A percentile compares a stretch with the other conserved stretches of the same genome.
These are phyloP conservation scores for Aspergillus eucalypticola DNA, from an alignment of 2,329 filamentous ascomycete genomes.

Conservation along the genomic window DNA sequence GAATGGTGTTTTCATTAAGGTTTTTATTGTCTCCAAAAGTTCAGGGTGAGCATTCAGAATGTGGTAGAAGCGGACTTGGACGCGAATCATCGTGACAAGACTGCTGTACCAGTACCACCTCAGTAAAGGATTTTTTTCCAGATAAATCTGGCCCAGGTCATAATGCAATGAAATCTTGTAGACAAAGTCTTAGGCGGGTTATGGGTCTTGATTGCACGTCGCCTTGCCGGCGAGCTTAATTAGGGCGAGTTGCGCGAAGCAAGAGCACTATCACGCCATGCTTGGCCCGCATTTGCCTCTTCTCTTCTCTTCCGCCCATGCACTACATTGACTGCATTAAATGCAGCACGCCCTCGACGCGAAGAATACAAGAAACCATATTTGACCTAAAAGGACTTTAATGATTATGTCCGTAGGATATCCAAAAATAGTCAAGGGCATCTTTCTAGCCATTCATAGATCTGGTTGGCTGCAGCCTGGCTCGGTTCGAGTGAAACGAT, in stretches of 20 bases:
- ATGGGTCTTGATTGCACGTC: neutral
- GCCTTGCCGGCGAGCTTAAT: neutral
- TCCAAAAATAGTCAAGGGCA: neutral
- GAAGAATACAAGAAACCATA: neutral
- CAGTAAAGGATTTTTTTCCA: too few relatives aligned
- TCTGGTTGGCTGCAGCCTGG: neutral
- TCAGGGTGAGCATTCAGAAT: neutral
- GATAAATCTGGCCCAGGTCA: too few relatives aligned
- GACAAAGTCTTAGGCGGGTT: neutral
- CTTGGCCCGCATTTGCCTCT: conserved; percentile 14
- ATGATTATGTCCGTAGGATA: neutral
- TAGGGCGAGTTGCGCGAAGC: conserved; percentile 14
- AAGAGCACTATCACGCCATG: conserved; percentile 30
- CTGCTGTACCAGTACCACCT: too few relatives aligned
- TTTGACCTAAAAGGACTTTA: too few relatives aligned
- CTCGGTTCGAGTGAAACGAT: neutral
- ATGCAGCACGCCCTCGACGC: neutral
- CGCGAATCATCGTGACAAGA: too few relatives aligned
- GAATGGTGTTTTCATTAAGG: neutral
- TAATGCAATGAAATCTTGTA: neutral
- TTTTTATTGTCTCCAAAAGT: too few relatives aligned
- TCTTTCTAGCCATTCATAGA: neutral
- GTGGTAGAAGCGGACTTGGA: neutral
- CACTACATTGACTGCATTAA: neutral
- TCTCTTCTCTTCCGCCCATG: neutral